These are phyloP conservation scores for Psilocybe cubensis DNA, from an alignment of 768 basidiomycete species.

Conservation along the genomic window DNA sequence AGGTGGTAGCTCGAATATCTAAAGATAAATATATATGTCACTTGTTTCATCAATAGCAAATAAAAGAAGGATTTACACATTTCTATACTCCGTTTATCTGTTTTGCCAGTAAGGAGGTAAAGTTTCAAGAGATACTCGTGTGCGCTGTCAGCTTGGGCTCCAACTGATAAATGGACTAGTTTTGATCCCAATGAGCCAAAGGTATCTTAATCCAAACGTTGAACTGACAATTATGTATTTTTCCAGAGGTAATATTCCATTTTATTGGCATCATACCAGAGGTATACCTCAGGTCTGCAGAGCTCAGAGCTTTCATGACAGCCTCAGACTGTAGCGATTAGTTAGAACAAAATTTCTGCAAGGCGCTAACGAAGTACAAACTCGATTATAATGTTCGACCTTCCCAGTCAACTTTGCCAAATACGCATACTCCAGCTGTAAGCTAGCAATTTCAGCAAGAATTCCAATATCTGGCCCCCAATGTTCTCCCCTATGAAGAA, in stretches of 20 bases:
- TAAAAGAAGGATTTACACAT: conserved; percentile 56
- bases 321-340: conserved; percentile 24
- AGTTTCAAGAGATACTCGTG: conserved; percentile 82
- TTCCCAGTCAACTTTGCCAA: conserved; percentile 80
- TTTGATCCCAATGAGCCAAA: conserved; percentile 1
- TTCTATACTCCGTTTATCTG: conserved; percentile 61
- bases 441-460: conserved; percentile 81
- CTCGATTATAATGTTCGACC: conserved; percentile 59
- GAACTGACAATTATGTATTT: conserved; percentile 50
- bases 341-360: neutral
- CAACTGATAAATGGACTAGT: conserved; percentile 57
- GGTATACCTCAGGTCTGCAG: conserved; percentile 45
- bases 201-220: neutral
- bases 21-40: neutral
- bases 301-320: conserved; percentile 50
- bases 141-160: conserved; percentile 70
- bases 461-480: conserved; percentile 40
- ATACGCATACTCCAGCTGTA: conserved; percentile 87
- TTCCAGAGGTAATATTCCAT: conserved; percentile 56
- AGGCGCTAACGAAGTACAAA: conserved; percentile 28
- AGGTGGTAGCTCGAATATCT: conserved; percentile 67
- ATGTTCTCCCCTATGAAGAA: conserved; percentile 9
- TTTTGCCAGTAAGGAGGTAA: conserved; percentile 66
- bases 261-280: conserved; percentile 67
- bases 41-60: neutral